Conservation (phyloP, 2,329 filamentous ascomycete genomes). For the Echinosphaeria canescens region DNA sequence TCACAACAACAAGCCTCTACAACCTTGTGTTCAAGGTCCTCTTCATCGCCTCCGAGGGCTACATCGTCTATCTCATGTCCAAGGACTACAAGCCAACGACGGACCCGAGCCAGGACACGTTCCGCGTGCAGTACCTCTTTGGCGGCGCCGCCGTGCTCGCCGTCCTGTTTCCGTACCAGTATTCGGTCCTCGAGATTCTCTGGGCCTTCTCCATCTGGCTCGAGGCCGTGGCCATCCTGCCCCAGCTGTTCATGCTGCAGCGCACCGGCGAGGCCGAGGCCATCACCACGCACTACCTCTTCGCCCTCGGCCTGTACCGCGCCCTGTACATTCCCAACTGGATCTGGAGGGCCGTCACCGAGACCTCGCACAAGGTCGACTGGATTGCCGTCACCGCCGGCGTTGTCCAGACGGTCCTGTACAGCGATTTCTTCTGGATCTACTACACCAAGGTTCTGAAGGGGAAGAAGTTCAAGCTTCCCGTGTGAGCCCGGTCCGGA, state of each 20-base stretch:
- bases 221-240: slow-evolving; percentile 87
- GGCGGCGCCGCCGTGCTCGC: slow-evolving; percentile 61
- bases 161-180: slow-evolving; percentile 68
- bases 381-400: slow-evolving; percentile 78
- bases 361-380: slow-evolving; percentile 52
- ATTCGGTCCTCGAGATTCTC: slow-evolving; percentile 64
- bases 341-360: slow-evolving; percentile 75
- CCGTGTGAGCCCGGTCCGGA: slow-evolving; percentile 53
- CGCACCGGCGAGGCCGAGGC: slow-evolving; percentile 95
- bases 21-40: slow-evolving; percentile 92
- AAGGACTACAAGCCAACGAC: slow-evolving; percentile 95
- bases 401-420: slow-evolving; percentile 80
- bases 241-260: slow-evolving; percentile 96
- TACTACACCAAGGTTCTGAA: slow-evolving; percentile 95
- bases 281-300: slow-evolving; percentile 97
- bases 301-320: slow-evolving; percentile 77
- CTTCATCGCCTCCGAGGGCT: slow-evolving; percentile 76
- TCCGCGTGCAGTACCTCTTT: slow-evolving; percentile 88
- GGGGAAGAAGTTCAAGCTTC: slow-evolving; percentile 73
- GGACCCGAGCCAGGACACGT: slow-evolving; percentile 92
- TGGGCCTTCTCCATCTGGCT: slow-evolving; percentile 99
- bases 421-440: slow-evolving; percentile 99
- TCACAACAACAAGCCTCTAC: slow-evolving; percentile 69
- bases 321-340: slow-evolving; percentile 97
- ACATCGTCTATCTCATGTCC: slow-evolving; percentile 96